Percentiles rank a stretch among this genome's conserved stretches.
phyloP scores from a whole-genome alignment of 2,329 filamentous ascomycete species.

The Neopestalotiopsis rosae region DNA sequence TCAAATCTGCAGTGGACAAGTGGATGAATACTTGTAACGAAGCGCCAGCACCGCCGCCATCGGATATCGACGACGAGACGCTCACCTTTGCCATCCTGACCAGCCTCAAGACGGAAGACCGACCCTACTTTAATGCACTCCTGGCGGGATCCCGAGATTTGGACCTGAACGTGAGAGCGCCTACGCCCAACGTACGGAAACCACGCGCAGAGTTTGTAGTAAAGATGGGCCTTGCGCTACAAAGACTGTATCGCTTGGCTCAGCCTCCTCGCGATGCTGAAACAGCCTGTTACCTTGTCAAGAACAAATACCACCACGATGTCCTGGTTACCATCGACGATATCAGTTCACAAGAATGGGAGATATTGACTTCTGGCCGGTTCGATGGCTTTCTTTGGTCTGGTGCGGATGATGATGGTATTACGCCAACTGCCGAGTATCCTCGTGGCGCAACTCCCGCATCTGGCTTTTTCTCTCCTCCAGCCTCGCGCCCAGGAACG shows the following conservation, averaged over 20 bases:
- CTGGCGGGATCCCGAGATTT: slow-evolving; percentile 66
- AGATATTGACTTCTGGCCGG: slow-evolving; percentile 89
- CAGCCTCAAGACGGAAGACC: slow-evolving; percentile 76
- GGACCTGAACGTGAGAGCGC: slow-evolving; percentile 64
- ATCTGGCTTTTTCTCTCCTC: slow-evolving; percentile 48
- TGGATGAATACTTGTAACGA: slow-evolving; percentile 87
- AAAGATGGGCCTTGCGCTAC: slow-evolving; percentile 78
- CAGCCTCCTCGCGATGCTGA: slow-evolving; percentile 83
- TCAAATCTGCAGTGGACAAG: slow-evolving; percentile 85
- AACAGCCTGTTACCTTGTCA: slow-evolving; percentile 83
- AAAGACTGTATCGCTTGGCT: slow-evolving; percentile 80
- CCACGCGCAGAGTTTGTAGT: slow-evolving; percentile 75
- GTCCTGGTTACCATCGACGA: slow-evolving; percentile 86
- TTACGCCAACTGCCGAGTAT: slow-evolving; percentile 45
- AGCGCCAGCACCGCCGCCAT: slow-evolving; percentile 74
- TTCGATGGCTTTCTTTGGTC: slow-evolving; percentile 97
- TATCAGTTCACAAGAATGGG: slow-evolving; percentile 93
- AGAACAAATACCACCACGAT: slow-evolving; percentile 81
- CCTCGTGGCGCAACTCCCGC: slow-evolving; percentile 60
- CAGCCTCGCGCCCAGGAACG: slow-evolving; percentile 46
- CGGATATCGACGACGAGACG: slow-evolving; percentile 93
- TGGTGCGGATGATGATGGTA: slow-evolving; percentile 72
- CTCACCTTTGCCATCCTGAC: slow-evolving; percentile 93
- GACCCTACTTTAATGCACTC: slow-evolving; percentile 82
- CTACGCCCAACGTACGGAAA: slow-evolving; percentile 67